These are phyloP conservation scores for Saussurea involucrata DNA, from an alignment of 129 eudicot genomes.

Conservation along the genomic window DNA sequence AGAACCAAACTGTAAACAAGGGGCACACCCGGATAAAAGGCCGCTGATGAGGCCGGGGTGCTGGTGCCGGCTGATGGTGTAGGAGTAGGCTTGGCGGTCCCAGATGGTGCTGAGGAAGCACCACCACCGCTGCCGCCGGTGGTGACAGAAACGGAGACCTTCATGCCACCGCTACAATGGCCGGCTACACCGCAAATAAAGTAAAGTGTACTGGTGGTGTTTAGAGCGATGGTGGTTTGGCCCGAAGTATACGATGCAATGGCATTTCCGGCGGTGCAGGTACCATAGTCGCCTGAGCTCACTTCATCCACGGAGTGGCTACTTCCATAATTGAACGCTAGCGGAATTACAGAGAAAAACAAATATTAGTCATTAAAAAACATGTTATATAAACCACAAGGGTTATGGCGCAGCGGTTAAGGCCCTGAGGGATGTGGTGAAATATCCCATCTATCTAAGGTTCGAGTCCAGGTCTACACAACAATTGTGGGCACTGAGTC, in stretches of 20 bases:
- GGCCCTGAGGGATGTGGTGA: too few species aligned
- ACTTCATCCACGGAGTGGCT: constrained; percentile 41
- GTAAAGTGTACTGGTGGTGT: constrained; percentile 36
- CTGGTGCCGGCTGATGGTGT: constrained; percentile 30
- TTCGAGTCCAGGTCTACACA: too few species aligned
- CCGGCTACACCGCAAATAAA: constrained; percentile 40
- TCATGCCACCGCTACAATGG: constrained; percentile 51
- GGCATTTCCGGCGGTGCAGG: constrained; percentile 33
- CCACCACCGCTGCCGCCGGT: constrained; percentile 10
- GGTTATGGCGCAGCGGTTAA: too few species aligned
- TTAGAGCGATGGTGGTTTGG: constrained; percentile 29
- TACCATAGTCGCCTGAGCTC: constrained; percentile 31
- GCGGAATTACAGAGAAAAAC: background rate
- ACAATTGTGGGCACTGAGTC: too few species aligned
- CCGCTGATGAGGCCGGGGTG: constrained; percentile 9
- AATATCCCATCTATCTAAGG: too few species aligned
- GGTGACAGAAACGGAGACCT: constrained; percentile 29
- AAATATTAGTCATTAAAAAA: background rate
- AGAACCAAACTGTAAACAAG: constrained; percentile 19
- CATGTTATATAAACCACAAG: too few species aligned
- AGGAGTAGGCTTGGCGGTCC: constrained; percentile 20
- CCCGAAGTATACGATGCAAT: constrained; percentile 13
- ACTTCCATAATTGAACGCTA: constrained; percentile 42
- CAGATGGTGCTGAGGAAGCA: constrained; percentile 27
- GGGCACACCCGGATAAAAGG: background rate